Base-by-base conservation (phyloP, 202 grass and related monocot genomes). In the Alloteropsis angusta region DNA sequence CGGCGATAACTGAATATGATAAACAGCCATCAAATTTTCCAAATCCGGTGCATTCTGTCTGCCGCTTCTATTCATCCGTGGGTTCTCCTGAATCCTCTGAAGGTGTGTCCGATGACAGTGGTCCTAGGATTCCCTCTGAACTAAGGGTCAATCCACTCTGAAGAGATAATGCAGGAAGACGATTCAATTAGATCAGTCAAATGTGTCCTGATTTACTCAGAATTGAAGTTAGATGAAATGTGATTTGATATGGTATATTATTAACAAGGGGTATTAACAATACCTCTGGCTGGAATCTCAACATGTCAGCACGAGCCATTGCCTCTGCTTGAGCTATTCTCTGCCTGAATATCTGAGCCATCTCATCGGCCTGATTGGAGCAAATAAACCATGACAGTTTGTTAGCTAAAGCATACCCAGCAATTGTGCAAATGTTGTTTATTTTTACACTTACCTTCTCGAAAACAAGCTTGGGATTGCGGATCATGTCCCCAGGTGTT, bases 281-380 rank as follows among this genome's bases (percentile, higher is more conserved):
- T 93, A 99, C 92, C 92, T 95, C 96, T 52, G 96, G 96, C 79
- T 96, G 96, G 72, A 99, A 93, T 75, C 96, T 93, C 54, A 99
- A 87, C 89, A 96, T 95, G 65, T 99, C 96, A 12, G 90, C 96
- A 17, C 90, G 92, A 74, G 96, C 96, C 96, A 99, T 99, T 54
- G 96, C 96, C 72, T 95, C 92, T 34, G 96, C 96, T 83, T 99
- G 89, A 46, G 92, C 92, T 86, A 99, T 99, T 87, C 89, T 84
- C 88, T 93, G 92, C 75, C 96, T 91, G 90, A 99, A 99, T 88
- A 93, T 93, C 85, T 93, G 96, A 54, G 92, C 92, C 96, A 99
- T 99, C 79, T 99, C 96, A 80, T 99, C 96, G 41, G 92, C 92
- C 96, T 99, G 49, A 59, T 71, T 66, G 26, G 17, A 67, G 14